phyloP scores from a whole-genome alignment of 176 grass and related monocot genomes.

The Aegilops speltoides region DNA sequence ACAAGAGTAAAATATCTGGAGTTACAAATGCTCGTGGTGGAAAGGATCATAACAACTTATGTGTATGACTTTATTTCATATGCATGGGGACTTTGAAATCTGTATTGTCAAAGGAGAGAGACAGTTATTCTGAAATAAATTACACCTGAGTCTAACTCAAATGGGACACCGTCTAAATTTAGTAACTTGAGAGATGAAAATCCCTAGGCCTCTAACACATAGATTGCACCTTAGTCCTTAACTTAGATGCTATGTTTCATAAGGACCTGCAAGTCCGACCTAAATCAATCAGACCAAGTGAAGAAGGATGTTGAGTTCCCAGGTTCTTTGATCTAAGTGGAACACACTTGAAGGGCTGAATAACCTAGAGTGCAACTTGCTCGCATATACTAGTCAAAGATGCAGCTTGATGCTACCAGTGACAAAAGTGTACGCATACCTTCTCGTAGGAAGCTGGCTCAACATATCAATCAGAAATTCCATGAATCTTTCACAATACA shows the following conservation, averaged over 20 bases:
- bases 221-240: neutral
- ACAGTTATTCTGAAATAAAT: constrained; percentile 12
- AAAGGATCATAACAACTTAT: neutral
- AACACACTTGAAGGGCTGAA: neutral
- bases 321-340: constrained; percentile 1
- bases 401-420: constrained; percentile 10
- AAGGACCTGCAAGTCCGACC: neutral
- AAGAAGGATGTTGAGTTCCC: constrained; percentile 15
- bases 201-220: constrained; percentile 5
- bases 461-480: constrained; percentile 99
- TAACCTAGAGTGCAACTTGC: constrained; percentile 3
- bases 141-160: neutral
- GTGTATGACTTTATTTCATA: constrained; percentile 22
- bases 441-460: constrained; percentile 97
- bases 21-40: neutral
- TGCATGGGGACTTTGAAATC: neutral
- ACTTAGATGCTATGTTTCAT: neutral
- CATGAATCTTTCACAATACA: constrained; percentile 99
- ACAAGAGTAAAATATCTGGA: neutral
- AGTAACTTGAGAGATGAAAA: constrained; percentile 16
- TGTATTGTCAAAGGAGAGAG: constrained; percentile 11
- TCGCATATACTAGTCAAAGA: neutral
- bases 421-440: constrained; percentile 43
- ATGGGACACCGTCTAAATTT: neutral
- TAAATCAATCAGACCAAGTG: neutral